Evolutionary conservation across 2,329 filamentous ascomycete species (phyloP).

Genomic region (Trichoderma koningiopsis): DNA sequence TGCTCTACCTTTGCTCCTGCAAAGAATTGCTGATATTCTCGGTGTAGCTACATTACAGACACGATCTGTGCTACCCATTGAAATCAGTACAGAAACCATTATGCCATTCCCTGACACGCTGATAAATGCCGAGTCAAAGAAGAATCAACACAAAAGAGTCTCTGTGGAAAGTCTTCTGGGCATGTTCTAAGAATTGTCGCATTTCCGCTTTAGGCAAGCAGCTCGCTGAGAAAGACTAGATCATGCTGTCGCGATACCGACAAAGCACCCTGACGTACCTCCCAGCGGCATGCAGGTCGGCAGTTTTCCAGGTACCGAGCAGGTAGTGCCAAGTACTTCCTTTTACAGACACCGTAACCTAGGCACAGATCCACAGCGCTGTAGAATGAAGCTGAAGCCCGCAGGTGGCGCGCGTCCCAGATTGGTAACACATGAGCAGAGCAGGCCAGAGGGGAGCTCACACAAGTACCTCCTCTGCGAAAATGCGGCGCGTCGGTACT

Average conservation of each 20-base stretch:
- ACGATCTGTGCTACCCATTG: neutral
- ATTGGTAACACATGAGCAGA: neutral
- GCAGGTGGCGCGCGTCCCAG: neutral
- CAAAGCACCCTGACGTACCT: constrained; percentile 3
- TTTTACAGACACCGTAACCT: neutral
- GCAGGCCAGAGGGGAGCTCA: neutral
- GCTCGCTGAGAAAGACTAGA: neutral
- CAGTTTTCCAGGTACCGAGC: neutral
- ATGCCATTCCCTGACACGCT: neutral
- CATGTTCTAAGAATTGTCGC: neutral
- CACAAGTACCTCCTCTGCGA: neutral
- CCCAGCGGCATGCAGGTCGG: neutral
- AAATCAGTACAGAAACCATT: neutral
- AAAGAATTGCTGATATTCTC: neutral
- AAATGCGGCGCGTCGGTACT: neutral
- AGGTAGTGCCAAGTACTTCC: constrained; percentile 13
- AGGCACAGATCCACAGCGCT: neutral
- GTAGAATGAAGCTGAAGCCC: constrained; percentile 5
- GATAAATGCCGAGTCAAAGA: neutral
- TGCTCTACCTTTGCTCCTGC: neutral
- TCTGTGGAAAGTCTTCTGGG: neutral
- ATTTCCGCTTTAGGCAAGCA: constrained; percentile 20
- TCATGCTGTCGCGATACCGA: neutral
- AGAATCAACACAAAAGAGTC: neutral
- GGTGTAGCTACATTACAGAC: neutral